Evolutionary conservation across 768 basidiomycete genomes (phyloP).

Genomic region (Boletus rubropictus): DNA sequence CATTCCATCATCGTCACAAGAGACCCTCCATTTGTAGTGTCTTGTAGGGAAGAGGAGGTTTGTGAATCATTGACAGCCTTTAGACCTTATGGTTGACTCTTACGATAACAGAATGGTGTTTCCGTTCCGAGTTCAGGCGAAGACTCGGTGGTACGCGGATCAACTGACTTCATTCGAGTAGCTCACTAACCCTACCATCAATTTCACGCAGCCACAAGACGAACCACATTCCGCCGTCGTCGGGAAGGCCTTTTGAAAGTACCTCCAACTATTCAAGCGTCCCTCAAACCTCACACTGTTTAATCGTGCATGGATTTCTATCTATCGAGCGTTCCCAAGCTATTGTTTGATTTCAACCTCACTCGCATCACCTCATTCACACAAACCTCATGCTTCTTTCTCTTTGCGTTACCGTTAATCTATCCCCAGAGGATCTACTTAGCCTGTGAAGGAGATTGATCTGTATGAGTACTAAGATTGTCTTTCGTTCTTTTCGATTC

Average conservation of each 20-base stretch:
- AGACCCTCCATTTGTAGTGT: no score
- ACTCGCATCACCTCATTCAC: neutral
- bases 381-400: neutral
- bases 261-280: neutral
- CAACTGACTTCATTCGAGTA: neutral
- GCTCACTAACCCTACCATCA: neutral
- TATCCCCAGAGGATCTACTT: neutral
- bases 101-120: neutral
- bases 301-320: neutral
- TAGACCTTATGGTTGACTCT: neutral
- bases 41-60: constrained; percentile 5
- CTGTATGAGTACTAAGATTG: constrained; percentile 7
- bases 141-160: constrained; percentile 5
- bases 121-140: neutral
- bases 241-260: constrained; percentile 1
- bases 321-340: neutral
- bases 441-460: neutral
- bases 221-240: constrained; percentile 7
- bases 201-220: no score
- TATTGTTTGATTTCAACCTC: constrained; percentile 1
- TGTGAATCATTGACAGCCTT: neutral
- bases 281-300: neutral
- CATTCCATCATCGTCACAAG: neutral
- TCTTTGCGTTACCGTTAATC: neutral
- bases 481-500: neutral